Evolutionary conservation across 164 flowering plant species (phyloP), one percentile per base, ranked within the genome.

Genomic region (Liquidambar formosana): DNA sequence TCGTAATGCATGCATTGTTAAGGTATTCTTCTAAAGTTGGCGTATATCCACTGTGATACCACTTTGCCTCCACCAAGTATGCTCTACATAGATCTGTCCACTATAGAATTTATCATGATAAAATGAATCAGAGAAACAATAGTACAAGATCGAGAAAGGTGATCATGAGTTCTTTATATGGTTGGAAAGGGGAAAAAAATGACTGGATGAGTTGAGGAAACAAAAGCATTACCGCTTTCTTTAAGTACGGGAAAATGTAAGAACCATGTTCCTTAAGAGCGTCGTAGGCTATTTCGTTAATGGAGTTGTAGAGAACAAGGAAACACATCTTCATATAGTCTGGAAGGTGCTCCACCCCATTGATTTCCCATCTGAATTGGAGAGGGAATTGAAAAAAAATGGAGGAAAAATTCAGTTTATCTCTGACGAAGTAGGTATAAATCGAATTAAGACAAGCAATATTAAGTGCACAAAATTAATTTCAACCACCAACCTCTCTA

Each of bases 321-420:
- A 69, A 74, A 45, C 72, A 69, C 11, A 52, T 38, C 56, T 63
- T 69, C 73, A 80, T 70, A 13, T 78, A 64, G 4, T 64, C 57
- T 22, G 80, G 83, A 26, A 83, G 77, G 0, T 59, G 25, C 0
- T 80, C 67, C 19, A 80, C 61, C 3, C 12, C 60, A 10, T 52
- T 67, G 0, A 74, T 25, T 63, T 78, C 83, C 83, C 86, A 83
- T 26, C 86, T 82, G 64, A 33, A 8, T n/a, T n/a, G n/a, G n/a
- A n/a, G n/a, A n/a, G n/a, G n/a, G n/a, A n/a, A n/a, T n/a, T 33
- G 41, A 63, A 48, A 66, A 53, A 38, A 15, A 23, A 27, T 10
- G 10, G 28, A 4, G n/a, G n/a, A 5, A 16, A 38, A 21, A 23
- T 57, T 10, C 45, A 46, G 1, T n/a, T n/a, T n/a, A n/a, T n/a